Evolutionary conservation across 75 land plant genomes (phyloP).

Genomic region (Sequoiadendron giganteum): DNA sequence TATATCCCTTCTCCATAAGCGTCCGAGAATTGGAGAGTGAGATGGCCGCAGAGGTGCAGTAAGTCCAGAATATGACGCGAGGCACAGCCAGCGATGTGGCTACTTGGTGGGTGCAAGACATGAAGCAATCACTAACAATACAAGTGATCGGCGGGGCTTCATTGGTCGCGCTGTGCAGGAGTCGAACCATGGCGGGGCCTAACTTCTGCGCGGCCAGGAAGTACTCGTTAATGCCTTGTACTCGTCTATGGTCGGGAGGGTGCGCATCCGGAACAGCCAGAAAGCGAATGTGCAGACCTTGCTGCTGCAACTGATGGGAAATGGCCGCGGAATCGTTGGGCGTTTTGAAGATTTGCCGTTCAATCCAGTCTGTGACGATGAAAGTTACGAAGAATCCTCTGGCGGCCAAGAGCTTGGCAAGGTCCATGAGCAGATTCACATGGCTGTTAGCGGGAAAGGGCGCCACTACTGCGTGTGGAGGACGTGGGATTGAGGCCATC

Average conservation of each 20-base stretch:
- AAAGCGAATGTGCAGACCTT: neutral
- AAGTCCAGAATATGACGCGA: neutral
- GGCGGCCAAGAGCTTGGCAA: neutral
- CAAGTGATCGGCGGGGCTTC: conserved; percentile 5
- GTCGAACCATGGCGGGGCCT: neutral
- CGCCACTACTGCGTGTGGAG: neutral
- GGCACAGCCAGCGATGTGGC: neutral
- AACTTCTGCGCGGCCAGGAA: neutral
- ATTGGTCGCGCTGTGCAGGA: neutral
- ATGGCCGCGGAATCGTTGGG: neutral
- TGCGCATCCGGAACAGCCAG: neutral
- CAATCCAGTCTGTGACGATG: neutral
- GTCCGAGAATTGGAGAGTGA: neutral
- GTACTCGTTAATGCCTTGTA: neutral
- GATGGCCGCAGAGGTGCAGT: neutral
- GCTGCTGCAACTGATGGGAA: neutral
- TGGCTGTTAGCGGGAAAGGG: neutral
- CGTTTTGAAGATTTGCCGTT: neutral
- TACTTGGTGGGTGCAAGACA: neutral
- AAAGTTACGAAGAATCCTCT: neutral
- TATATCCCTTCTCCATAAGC: conserved; percentile 1
- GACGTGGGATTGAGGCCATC: too few species aligned
- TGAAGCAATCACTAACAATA: neutral
- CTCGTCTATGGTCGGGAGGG: neutral
- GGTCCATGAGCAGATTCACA: neutral